These are phyloP conservation scores for Coemansia furcata DNA, from an alignment of 192 early-diverging fungal species.

Conservation along the genomic window DNA sequence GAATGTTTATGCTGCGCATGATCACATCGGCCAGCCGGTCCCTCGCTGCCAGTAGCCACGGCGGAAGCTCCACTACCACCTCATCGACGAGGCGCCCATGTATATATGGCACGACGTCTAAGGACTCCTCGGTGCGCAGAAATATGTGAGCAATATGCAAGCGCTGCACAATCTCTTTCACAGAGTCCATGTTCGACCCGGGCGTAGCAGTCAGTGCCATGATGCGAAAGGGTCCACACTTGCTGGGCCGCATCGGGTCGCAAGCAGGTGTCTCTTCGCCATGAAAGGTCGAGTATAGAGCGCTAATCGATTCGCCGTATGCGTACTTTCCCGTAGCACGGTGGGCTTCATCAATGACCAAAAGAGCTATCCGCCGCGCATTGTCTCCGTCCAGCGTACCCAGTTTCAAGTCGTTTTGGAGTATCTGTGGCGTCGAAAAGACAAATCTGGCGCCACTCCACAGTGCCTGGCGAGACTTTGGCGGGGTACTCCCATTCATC, in stretches of 20 bases:
- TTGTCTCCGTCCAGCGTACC: slow-evolving; percentile 58
- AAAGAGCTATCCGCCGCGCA: slow-evolving; percentile 57
- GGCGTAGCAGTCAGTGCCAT: slow-evolving; percentile 89
- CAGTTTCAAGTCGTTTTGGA: slow-evolving; percentile 78
- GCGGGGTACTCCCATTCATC: slow-evolving; percentile 66
- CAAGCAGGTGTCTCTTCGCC: slow-evolving; percentile 6
- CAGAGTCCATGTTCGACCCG: slow-evolving; percentile 65
- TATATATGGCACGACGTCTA: slow-evolving; percentile 75
- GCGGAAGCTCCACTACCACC: slow-evolving; percentile 59
- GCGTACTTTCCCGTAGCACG: slow-evolving; percentile 82
- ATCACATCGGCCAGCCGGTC: slow-evolving; percentile 50
- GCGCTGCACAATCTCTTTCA: slow-evolving; percentile 73
- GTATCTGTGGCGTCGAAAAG: slow-evolving; percentile 84
- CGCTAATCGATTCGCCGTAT: slow-evolving; percentile 70
- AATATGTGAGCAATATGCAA: slow-evolving; percentile 78
- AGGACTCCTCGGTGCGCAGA: slow-evolving; percentile 83
- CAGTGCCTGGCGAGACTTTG: slow-evolving; percentile 52
- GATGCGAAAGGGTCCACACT: slow-evolving; percentile 63
- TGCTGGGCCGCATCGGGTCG: slow-evolving; percentile 13
- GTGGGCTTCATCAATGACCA: slow-evolving; percentile 95
- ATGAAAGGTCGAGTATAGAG: slow-evolving; percentile 48
- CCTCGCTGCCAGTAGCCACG: slow-evolving; percentile 48
- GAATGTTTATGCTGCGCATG: slow-evolving; percentile 51
- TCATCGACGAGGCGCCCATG: slow-evolving; percentile 66
- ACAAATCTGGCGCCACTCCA: slow-evolving; percentile 75